phyloP scores from a whole-genome alignment of 108 stramenopile genomes.

The Poteriospumella lacustris region DNA sequence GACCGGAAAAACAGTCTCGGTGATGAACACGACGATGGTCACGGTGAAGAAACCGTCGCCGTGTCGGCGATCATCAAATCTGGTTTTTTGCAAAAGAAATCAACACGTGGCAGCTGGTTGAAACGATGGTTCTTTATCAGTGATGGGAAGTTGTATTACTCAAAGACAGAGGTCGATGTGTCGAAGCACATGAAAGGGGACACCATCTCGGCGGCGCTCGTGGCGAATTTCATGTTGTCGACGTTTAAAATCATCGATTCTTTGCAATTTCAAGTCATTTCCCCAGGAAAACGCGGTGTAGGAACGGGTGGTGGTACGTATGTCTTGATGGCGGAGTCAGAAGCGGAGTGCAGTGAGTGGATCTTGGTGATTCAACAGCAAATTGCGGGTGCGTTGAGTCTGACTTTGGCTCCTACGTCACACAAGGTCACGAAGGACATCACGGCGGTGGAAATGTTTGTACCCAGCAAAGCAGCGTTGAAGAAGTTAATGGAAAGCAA shows the following conservation, averaged over 20 bases:
- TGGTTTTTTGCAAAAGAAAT: not conserved
- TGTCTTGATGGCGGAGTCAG: not conserved
- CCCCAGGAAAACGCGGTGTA: not conserved
- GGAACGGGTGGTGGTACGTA: not conserved
- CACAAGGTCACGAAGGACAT: not conserved
- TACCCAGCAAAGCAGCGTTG: not conserved
- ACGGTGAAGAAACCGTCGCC: not conserved
- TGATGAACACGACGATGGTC: not conserved
- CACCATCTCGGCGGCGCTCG: not conserved
- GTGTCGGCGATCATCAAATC: not conserved
- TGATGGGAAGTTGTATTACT: conserved; percentile 6
- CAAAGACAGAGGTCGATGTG: not conserved
- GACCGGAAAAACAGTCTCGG: not conserved
- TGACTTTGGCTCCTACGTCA: not conserved
- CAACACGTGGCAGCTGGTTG: not conserved
- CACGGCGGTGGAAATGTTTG: not conserved
- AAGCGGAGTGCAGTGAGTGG: not conserved
- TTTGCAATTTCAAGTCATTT: not conserved
- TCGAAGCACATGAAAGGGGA: not conserved
- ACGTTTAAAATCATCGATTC: not conserved
- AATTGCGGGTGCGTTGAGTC: not conserved
- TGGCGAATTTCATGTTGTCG: conserved; percentile 17
- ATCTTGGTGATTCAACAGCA: not conserved
- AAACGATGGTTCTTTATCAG: conserved; percentile 6
- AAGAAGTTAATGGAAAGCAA: conserved; percentile 32